phyloP scores from a whole-genome alignment of 805 yeast genomes.

The Candida argentea region DNA sequence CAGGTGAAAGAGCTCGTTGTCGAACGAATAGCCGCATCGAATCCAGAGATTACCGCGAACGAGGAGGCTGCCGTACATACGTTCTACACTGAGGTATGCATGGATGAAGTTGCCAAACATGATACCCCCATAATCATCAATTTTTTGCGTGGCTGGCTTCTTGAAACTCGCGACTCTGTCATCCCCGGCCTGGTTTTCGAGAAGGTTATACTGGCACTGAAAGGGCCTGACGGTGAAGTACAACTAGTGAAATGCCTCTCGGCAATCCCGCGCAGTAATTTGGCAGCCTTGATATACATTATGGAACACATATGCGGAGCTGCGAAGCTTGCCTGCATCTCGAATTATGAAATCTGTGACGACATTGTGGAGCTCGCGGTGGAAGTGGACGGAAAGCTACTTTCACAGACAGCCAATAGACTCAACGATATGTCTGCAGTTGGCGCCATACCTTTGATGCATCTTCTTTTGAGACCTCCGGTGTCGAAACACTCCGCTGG shows the following conservation, averaged over 20 bases:
- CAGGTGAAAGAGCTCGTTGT: conserved; percentile 20
- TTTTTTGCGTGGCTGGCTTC: conserved; percentile 29
- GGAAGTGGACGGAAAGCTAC: conserved; percentile 2
- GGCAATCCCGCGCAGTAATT: conserved; percentile 29
- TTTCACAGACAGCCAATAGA: conserved; percentile 3
- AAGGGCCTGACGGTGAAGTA: conserved; percentile 1
- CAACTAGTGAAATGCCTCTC: conserved; percentile 18
- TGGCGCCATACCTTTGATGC: conserved; percentile 31
- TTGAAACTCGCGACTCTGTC: conserved; percentile 30
- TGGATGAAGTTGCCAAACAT: too few relatives aligned
- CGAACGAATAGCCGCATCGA: conserved; percentile 11
- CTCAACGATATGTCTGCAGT: conserved; percentile 27
- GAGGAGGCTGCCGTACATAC: conserved; percentile 15
- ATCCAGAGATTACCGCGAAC: conserved; percentile 5
- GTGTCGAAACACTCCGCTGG: conserved; percentile 25
- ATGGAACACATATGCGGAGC: conserved; percentile 23
- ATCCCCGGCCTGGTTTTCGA: conserved; percentile 34
- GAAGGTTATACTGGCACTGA: conserved; percentile 14
- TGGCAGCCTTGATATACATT: conserved; percentile 24
- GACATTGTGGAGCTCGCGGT: conserved; percentile 8
- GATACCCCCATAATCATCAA: too few relatives aligned
- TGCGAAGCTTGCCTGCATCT: conserved; percentile 13
- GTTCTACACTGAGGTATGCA: too few relatives aligned
- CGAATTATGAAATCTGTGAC: conserved; percentile 19
- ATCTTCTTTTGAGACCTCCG: conserved; percentile 31